Base-by-base conservation (phyloP, 768 basidiomycete genomes). In the Lactarius evosmus region DNA sequence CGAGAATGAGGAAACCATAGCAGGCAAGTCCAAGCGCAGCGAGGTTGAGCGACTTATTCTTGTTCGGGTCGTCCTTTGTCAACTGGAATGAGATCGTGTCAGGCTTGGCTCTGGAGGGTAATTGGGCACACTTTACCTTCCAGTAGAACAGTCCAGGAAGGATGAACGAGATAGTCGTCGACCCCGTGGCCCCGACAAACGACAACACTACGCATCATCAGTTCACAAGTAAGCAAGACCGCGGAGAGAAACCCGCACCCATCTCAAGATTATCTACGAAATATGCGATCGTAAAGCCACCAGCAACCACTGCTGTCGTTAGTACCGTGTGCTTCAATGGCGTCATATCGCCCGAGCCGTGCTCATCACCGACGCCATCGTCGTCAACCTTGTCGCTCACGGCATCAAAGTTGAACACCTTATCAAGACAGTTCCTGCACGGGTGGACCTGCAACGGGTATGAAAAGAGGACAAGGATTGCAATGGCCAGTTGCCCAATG, bases 361-460 rank as follows among this genome's bases (percentile, higher is more conserved):
- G 78, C 19, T 72, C 72, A 11, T 80, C 80, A 19, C 78, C 80
- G 22, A 75, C 80, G 5, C 79, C 80, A 4, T 78, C 80, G n/a
- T 78, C 79, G n/a, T 74, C 77, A 9, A 77, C 78, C 30, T 71
- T 66, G 12, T 58, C 63, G 25, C 44, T 67, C 27, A 77, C 74
- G 16, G 59, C 50, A 11, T 76, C 76, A 3, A 78, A 71, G 65
- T 82, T 77, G 75, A 95, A 86, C n/a, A 95, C 86, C 75, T 96
- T 94, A 77, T 95, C 92, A 50, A 98, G 77, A 70, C 91, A 94
- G 70, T 89, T 91, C 60, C 97, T 82, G 72, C 94, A 96, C 0
- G 97, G 97, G 60, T 94, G 89, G 5, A 96, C 88, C 75, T 98
- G 97, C 57, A 99, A 74, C 0, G 97, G 95, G 74, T 99, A 96